A percentile compares a stretch with the other conserved stretches of the same genome.
Evolutionary conservation across 345 rosid genomes (phyloP).

Genomic region (Euphorbia lathyris): DNA sequence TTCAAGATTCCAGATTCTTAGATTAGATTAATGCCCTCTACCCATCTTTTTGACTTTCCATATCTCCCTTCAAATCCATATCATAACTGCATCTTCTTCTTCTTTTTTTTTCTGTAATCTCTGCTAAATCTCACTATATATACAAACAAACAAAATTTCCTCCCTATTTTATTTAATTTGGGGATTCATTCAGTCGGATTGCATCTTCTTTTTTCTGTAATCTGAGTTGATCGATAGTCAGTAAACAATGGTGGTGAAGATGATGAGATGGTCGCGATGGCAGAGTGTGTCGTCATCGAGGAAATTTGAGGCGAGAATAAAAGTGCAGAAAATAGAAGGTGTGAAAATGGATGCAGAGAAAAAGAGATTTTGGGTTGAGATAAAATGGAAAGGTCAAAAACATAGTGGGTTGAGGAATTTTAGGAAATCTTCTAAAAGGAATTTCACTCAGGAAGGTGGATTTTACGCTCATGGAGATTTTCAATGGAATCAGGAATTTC

Average conservation of each 20-base stretch:
- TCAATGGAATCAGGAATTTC: constrained; percentile 65
- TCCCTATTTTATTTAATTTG: too few relatives aligned
- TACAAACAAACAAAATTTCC: too few relatives aligned
- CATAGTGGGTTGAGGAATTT: constrained; percentile 28
- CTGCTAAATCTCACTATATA: neutral
- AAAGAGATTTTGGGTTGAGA: constrained; percentile 44
- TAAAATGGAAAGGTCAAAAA: constrained; percentile 56
- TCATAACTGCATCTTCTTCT: neutral
- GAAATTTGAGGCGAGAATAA: constrained; percentile 42
- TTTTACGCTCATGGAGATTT: constrained; percentile 42
- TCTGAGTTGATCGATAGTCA: too few relatives aligned
- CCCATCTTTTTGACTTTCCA: neutral
- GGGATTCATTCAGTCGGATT: too few relatives aligned
- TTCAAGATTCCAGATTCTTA: neutral
- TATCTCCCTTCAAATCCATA: neutral
- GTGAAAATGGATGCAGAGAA: constrained; percentile 23
- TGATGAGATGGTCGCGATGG: constrained; percentile 61
- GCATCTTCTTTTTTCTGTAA: too few relatives aligned
- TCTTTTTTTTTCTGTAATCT: neutral
- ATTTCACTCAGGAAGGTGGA: constrained; percentile 46
- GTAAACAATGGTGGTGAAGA: constrained; percentile 40
- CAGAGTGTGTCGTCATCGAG: constrained; percentile 37
- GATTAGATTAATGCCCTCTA: neutral
- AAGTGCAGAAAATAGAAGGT: constrained; percentile 38
- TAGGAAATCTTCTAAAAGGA: constrained; percentile 31